A percentile compares a stretch with the other conserved stretches of the same genome.
Conservation (phyloP, 2,329 filamentous ascomycete species). For the Diplodia sapinea region DNA sequence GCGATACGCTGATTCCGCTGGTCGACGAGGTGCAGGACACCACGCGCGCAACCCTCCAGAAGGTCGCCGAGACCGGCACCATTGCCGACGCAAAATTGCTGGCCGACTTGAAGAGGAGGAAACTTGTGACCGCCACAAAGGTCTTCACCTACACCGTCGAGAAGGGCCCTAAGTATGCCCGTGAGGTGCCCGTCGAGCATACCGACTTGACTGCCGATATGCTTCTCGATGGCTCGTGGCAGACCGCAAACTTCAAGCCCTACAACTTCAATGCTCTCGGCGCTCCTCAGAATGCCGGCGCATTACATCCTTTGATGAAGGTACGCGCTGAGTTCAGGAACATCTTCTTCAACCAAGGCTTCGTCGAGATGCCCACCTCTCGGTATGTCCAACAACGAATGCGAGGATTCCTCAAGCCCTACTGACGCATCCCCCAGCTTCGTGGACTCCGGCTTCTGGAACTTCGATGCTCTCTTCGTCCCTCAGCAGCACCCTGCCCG, state of each 20-base stretch:
- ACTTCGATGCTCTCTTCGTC: constrained; percentile 96
- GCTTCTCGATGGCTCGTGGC: constrained; percentile 86
- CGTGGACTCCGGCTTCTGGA: constrained; percentile 98
- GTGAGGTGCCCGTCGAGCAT: constrained; percentile 88
- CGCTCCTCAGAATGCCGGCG: constrained; percentile 62
- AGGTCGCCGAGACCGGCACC: constrained; percentile 72
- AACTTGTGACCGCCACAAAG: constrained; percentile 84
- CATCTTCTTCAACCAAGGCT: constrained; percentile 99
- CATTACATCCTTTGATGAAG: constrained; percentile 74
- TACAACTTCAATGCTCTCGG: constrained; percentile 78
- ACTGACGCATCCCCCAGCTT: constrained; percentile 55
- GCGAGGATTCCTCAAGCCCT: background rate
- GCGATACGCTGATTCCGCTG: constrained; percentile 61
- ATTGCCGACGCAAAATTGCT: constrained; percentile 76
- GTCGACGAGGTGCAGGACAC: constrained; percentile 78
- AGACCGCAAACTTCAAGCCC: constrained; percentile 85
- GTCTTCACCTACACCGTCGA: constrained; percentile 80
- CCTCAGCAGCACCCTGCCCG: constrained; percentile 97
- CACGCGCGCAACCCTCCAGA: constrained; percentile 75
- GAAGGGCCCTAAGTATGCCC: constrained; percentile 87
- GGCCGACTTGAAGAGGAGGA: constrained; percentile 87
- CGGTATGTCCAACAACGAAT: constrained; percentile 52
- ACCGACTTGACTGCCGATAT: constrained; percentile 95
- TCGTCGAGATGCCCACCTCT: constrained; percentile 96
- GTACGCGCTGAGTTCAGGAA: constrained; percentile 94